These are phyloP conservation scores for Saccharomycopsis sp. DNA, from an alignment of 805 yeast genomes.

Conservation along the genomic window DNA sequence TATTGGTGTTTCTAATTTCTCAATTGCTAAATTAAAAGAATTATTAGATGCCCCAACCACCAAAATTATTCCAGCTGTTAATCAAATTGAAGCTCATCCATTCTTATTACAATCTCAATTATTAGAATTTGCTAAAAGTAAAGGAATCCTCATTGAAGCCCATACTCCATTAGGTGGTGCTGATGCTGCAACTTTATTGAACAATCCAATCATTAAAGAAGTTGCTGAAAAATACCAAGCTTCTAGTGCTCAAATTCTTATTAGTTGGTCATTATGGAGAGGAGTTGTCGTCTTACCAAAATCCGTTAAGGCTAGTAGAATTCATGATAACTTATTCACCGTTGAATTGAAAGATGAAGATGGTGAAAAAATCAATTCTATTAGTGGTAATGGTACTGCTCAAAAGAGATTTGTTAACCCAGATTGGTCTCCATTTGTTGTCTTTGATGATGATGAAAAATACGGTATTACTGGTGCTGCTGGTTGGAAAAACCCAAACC, in stretches of 20 bases:
- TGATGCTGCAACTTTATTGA: conserved; percentile 40
- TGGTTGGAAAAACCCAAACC: conserved; percentile 18
- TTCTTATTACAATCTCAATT: conserved; percentile 55
- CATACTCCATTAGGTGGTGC: conserved; percentile 76
- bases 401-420: conserved; percentile 30
- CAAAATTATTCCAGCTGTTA: conserved; percentile 51
- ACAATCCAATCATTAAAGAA: conserved; percentile 31
- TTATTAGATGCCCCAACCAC: conserved; percentile 40
- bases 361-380: conserved; percentile 22
- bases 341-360: conserved; percentile 29
- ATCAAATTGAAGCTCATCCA: conserved; percentile 75
- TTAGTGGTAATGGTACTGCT: conserved; percentile 21
- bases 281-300: conserved; percentile 42
- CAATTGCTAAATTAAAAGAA: conserved; percentile 39
- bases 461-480: conserved; percentile 13
- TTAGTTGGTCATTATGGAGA: conserved; percentile 44
- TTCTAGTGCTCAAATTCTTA: conserved; percentile 32
- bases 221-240: conserved; percentile 35
- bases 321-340: conserved; percentile 28
- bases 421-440: conserved; percentile 19
- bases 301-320: conserved; percentile 35
- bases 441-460: conserved; percentile 19
- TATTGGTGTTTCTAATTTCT: conserved; percentile 71
- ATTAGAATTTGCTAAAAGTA: conserved; percentile 36
- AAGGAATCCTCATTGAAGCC: conserved; percentile 55